These are phyloP conservation scores for Diaporthe helianthi DNA, from an alignment of 2,329 filamentous ascomycete genomes.

Conservation along the genomic window DNA sequence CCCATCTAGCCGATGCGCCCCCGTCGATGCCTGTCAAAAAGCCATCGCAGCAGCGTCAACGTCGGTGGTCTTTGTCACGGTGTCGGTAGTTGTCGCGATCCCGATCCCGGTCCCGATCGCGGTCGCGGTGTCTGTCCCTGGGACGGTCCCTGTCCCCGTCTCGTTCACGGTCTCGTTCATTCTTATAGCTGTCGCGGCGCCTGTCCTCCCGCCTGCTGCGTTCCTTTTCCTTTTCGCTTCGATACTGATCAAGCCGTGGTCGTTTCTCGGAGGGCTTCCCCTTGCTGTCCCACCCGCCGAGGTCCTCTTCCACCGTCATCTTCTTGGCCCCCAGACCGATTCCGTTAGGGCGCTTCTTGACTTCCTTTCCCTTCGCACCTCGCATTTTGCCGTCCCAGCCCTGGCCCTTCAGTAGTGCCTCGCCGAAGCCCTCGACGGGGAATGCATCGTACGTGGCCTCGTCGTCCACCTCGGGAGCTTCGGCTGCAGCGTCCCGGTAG, in stretches of 20 bases:
- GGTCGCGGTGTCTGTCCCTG: slow-evolving; percentile 22
- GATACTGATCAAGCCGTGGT: slow-evolving; percentile 59
- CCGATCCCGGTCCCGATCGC: slow-evolving; percentile 16
- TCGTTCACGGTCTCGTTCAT: slow-evolving; percentile 53
- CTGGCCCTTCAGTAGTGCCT: slow-evolving; percentile 89
- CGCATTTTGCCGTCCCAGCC: slow-evolving; percentile 82
- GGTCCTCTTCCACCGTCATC: slow-evolving; percentile 72
- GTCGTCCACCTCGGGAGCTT: slow-evolving; percentile 77
- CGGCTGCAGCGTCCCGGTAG: slow-evolving; percentile 72
- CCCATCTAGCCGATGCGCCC: not conserved
- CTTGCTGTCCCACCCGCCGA: slow-evolving; percentile 82
- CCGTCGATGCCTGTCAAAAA: not conserved
- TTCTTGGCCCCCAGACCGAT: slow-evolving; percentile 90
- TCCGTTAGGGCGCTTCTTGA: slow-evolving; percentile 77
- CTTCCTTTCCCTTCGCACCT: slow-evolving; percentile 66
- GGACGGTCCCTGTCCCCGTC: slow-evolving; percentile 36
- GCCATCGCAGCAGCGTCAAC: slow-evolving; percentile 7
- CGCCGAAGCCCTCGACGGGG: slow-evolving; percentile 93
- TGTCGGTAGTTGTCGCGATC: slow-evolving; percentile 25
- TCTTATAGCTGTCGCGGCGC: slow-evolving; percentile 52
- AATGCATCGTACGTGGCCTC: slow-evolving; percentile 87
- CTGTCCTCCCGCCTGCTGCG: slow-evolving; percentile 50
- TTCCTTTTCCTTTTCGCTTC: slow-evolving; percentile 53
- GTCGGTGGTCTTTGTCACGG: slow-evolving; percentile 30
- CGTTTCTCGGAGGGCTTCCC: slow-evolving; percentile 50